These are phyloP conservation scores for Butyriboletus loyo DNA, from an alignment of 768 basidiomycete genomes.

Conservation along the genomic window DNA sequence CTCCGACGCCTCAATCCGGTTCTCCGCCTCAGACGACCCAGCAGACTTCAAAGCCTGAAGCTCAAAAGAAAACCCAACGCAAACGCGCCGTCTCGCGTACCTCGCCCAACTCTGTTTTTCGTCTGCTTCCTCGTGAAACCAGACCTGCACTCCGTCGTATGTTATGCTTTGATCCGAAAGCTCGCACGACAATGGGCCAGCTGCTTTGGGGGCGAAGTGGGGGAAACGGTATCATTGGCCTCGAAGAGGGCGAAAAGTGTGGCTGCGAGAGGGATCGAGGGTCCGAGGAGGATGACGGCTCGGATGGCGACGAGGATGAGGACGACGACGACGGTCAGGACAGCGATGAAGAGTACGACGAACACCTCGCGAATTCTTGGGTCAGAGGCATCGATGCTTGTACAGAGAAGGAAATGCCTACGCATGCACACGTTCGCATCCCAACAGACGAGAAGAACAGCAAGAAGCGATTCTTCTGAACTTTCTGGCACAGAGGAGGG, in stretches of 20 bases:
- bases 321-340: slow-evolving; percentile 17
- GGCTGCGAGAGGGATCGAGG: slow-evolving; percentile 52
- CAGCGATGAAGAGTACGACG: slow-evolving; percentile 45
- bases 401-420: slow-evolving; percentile 45
- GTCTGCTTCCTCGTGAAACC: slow-evolving; percentile 90
- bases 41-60: slow-evolving; percentile 39
- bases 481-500: background rate
- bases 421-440: slow-evolving; percentile 74
- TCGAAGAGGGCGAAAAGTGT: slow-evolving; percentile 46
- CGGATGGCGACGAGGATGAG: slow-evolving; percentile 42
- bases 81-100: slow-evolving; percentile 24
- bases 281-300: slow-evolving; percentile 23
- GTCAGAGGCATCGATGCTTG: slow-evolving; percentile 71
- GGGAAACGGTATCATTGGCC: slow-evolving; percentile 59
- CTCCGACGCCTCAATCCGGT: slow-evolving; percentile 15
- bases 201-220: slow-evolving; percentile 80
- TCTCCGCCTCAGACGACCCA: background rate
- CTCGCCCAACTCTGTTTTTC: slow-evolving; percentile 84
- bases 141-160: slow-evolving; percentile 88
- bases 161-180: slow-evolving; percentile 85
- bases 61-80: slow-evolving; percentile 36
- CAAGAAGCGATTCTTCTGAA: slow-evolving; percentile 73
- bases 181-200: slow-evolving; percentile 90
- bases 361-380: slow-evolving; percentile 88
- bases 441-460: slow-evolving; percentile 66